Conservation (phyloP, 106 monocot species). For the Phalaenopsis aphrodite region DNA sequence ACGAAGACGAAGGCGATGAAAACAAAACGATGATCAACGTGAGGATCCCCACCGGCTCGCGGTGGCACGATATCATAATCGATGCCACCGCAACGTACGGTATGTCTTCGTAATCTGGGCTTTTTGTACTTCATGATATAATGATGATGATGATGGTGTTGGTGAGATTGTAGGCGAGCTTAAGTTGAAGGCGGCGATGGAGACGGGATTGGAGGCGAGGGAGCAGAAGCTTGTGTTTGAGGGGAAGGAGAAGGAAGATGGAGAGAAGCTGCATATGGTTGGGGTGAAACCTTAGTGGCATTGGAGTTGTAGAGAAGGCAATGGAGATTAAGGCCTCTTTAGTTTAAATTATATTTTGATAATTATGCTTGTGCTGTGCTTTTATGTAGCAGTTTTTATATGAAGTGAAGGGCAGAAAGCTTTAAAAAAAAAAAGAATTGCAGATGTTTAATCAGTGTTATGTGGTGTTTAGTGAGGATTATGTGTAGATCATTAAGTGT, state of each 20-base stretch:
- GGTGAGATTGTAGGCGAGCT: conserved; percentile 7
- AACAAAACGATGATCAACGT: conserved; percentile 34
- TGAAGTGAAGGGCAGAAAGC: not conserved
- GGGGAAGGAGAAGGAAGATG: conserved; percentile 64
- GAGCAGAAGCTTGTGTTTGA: conserved; percentile 49
- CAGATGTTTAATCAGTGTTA: not conserved
- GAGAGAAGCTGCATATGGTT: conserved; percentile 61
- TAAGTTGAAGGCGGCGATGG: conserved; percentile 19
- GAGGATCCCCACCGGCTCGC: conserved; percentile 37
- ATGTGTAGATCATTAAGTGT: too few relatives aligned
- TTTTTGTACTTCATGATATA: not conserved
- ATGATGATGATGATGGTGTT: not conserved
- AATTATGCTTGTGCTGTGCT: too few relatives aligned
- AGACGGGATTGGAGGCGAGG: conserved; percentile 47
- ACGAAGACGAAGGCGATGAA: not conserved
- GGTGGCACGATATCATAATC: conserved; percentile 36
- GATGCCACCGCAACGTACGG: conserved; percentile 48
- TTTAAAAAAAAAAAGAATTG: not conserved
- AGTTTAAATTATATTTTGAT: too few relatives aligned
- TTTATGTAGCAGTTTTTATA: not conserved
- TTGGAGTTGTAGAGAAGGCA: not conserved
- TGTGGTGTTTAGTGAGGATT: not conserved
- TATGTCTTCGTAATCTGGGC: conserved; percentile 1
- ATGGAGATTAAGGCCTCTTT: not conserved
- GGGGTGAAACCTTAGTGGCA: conserved; percentile 21